Base-by-base conservation (phyloP, 2,329 filamentous ascomycete genomes). In the Parastagonospora nodorum region DNA sequence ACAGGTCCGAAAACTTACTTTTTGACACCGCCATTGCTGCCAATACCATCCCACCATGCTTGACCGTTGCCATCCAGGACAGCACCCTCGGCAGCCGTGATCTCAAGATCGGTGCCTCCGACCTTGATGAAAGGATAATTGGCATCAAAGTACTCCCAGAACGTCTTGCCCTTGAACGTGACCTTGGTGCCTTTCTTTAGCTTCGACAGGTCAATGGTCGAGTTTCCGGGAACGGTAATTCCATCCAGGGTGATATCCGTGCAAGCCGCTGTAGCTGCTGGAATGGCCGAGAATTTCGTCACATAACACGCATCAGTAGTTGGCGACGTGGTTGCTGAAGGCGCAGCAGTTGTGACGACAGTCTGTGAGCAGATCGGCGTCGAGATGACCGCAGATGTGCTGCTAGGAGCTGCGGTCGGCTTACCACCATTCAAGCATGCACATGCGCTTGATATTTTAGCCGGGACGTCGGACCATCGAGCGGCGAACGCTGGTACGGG, bases 1-100 rank as follows among this genome's bases (percentile, higher is more conserved):
- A 28, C 27, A 33, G 11, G 12, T 40, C 6, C 50, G 24, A 8
- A 14, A 15, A 27, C 46, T 49, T 11, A 60, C 68, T 76, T 74
- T 10, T 51, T 46, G 30, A 63, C 61, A 4, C 77, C 77, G n/a
- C 78, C 77, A 46, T 81, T 81, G n/a, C 69, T 73, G 12, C 78
- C 78, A 12, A 76, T 57, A 5, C 63, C 63, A 27, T 66, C 63
- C 63, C 63, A 66, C 53, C 58, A 66, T 8, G 53, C 42, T 12
- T 57, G 53, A 19, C 63, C 63, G 27, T 64, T 63, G 2, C 63
- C 63, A 39, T 64, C 55, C 24, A 66, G 56, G 2, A 60, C 35
- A 5, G 72, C 70, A 15, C 42, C 51, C 8, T 46, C 80, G 7
- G 76, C 72, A 29, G 74, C 75, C 11, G 69, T 75, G 45, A 79